phyloP scores from a whole-genome alignment of 2,329 filamentous ascomycete species.

The Arachnopeziza araneosa region DNA sequence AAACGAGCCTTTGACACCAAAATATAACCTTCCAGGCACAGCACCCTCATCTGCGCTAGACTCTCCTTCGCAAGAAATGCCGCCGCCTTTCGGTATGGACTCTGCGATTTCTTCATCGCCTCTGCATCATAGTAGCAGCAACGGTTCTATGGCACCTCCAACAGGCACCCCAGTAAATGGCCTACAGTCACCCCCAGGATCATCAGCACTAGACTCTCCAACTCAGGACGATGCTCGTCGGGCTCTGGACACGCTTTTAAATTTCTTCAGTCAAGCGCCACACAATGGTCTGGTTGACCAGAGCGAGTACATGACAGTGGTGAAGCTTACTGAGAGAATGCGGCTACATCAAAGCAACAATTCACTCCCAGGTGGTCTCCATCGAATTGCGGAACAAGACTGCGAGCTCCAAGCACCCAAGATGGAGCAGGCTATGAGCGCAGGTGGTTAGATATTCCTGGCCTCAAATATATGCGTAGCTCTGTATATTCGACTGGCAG shows the following conservation, averaged over 20 bases:
- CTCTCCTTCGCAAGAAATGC: slow-evolving; percentile 44
- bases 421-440: slow-evolving; percentile 30
- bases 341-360: slow-evolving; percentile 50
- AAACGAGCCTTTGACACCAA: slow-evolving; percentile 51
- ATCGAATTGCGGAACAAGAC: slow-evolving; percentile 32
- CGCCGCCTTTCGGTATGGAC: slow-evolving; percentile 31
- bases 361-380: slow-evolving; percentile 35
- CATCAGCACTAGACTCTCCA: slow-evolving; percentile 55
- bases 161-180: slow-evolving; percentile 32
- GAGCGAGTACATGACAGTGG: slow-evolving; percentile 69
- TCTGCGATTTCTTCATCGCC: slow-evolving; percentile 38
- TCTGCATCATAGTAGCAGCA: slow-evolving; percentile 47
- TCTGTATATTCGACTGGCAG: neutral
- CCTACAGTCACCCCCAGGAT: slow-evolving; percentile 41
- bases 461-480: neutral
- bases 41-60: slow-evolving; percentile 41
- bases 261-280: slow-evolving; percentile 67
- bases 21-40: slow-evolving; percentile 37
- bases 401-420: slow-evolving; percentile 24
- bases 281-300: slow-evolving; percentile 62
- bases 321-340: slow-evolving; percentile 81
- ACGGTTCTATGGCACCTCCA: slow-evolving; percentile 40
- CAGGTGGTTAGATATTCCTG: slow-evolving; percentile 17
- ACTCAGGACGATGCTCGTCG: slow-evolving; percentile 81
- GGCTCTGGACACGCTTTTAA: slow-evolving; percentile 76